Evolutionary conservation across 768 basidiomycete species (phyloP).

Genomic region (Tephrocybe rancida): DNA sequence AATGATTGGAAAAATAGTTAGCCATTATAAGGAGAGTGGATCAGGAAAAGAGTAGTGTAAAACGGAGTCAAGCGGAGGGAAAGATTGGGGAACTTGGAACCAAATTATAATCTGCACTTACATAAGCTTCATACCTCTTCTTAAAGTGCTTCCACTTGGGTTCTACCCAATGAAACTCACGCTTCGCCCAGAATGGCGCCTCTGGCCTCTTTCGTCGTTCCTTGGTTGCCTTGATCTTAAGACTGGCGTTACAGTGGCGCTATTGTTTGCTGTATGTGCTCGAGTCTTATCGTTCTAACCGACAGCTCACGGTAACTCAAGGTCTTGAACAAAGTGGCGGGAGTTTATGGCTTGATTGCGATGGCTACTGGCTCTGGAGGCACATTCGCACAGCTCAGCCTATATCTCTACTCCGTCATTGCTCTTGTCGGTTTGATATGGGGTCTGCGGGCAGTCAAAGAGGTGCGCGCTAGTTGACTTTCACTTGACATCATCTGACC

Average conservation of each 20-base stretch:
- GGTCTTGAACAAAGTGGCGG: conserved; percentile 97
- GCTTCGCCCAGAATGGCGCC: conserved; percentile 81
- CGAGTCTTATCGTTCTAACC: not conserved
- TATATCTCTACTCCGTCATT: conserved; percentile 91
- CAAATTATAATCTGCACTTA: conserved; percentile 14
- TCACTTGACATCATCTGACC: conserved; percentile 15
- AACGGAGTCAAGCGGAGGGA: not conserved
- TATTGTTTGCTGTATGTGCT: conserved; percentile 82
- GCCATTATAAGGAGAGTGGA: conserved; percentile 44
- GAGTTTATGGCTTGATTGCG: conserved; percentile 94
- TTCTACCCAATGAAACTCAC: conserved; percentile 66
- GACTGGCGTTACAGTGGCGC: conserved; percentile 85
- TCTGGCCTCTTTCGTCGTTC: conserved; percentile 83
- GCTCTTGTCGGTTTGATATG: conserved; percentile 81
- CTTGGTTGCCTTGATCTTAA: conserved; percentile 91
- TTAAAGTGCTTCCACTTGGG: conserved; percentile 1
- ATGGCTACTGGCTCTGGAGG: conserved; percentile 89
- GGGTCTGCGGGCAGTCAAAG: conserved; percentile 85
- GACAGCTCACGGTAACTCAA: conserved; percentile 27
- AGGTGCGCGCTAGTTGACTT: conserved; percentile 65
- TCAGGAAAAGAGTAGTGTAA: conserved; percentile 11
- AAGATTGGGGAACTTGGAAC: too few relatives aligned
- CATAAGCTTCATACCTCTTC: conserved; percentile 9
- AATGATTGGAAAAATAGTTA: conserved; percentile 85
- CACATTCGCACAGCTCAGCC: conserved; percentile 88